Evolutionary conservation across 345 rosid genomes (phyloP), one percentile per base, ranked within the genome.

Genomic region (Crucihimalaya himalaica): DNA sequence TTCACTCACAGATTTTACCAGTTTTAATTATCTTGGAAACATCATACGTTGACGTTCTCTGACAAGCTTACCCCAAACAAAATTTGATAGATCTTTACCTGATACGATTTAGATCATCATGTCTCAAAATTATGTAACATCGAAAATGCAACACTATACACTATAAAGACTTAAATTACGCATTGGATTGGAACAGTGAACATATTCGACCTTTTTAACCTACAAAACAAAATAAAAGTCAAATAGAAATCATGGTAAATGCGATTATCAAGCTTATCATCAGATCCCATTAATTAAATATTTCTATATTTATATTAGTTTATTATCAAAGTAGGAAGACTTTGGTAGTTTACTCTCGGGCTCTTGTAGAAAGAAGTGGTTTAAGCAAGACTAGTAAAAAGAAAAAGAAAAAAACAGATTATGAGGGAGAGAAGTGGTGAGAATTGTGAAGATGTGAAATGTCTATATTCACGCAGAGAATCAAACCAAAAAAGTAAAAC

Each of bases 381-480:
- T n/a, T n/a, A n/a, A n/a, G n/a, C n/a, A n/a, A n/a, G n/a, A n/a
- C n/a, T n/a, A n/a, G n/a, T n/a, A n/a, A n/a, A 19, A 28, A 27
- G n/a, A 28, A 65, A n/a, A 35, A 51, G 5, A 68, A 0, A 47
- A 47, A 1, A 34, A 34, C 2, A 9, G 12, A 28, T 54, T n/a
- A 68, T 5, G 32, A 42, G 25, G 27, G 35, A 23, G 63, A n/a
- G 32, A 61, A 61, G 14, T 14, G 37, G 48, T 42, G 60, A 74
- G 42, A 66, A 25, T 43, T 76, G 70, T 45, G 70, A 52, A 69
- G 63, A 69, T 60, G 62, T 72, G 68, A 66, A 23, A 54, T 76
- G 75, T 68, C 70, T 9, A 69, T 27, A 76, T 70, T 76, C 50
- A 52, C 8, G 37, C 53, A 77, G 76, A 71, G 80, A 70, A 77